A percentile compares a stretch with the other conserved stretches of the same genome.
These are phyloP conservation scores for Ganoderma multipileum DNA, from an alignment of 1,284 basidiomycete species.

Conservation along the genomic window DNA sequence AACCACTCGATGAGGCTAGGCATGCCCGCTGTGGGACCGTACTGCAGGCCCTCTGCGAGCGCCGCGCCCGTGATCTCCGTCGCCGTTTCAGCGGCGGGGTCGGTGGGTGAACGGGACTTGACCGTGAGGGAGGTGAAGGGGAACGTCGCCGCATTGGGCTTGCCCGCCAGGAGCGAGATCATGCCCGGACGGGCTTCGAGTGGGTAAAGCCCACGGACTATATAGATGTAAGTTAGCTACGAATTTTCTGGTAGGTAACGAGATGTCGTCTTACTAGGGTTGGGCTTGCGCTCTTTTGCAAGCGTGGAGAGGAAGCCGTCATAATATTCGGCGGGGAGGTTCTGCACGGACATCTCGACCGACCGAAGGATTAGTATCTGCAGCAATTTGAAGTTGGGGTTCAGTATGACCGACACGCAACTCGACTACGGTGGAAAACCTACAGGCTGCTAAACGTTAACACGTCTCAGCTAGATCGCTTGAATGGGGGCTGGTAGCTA, in stretches of 20 bases:
- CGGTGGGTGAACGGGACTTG: slow-evolving; percentile 52
- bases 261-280: slow-evolving; percentile 61
- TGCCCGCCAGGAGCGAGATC: slow-evolving; percentile 87
- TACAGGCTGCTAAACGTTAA: neutral
- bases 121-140: slow-evolving; percentile 84
- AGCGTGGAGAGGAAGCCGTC: slow-evolving; percentile 58
- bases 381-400: neutral
- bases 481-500: neutral
- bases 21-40: slow-evolving; percentile 80
- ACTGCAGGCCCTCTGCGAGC: slow-evolving; percentile 76
- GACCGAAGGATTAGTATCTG: neutral
- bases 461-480: neutral
- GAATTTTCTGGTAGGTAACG: too few species aligned
- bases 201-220: slow-evolving; percentile 65
- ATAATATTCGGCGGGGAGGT: slow-evolving; percentile 60
- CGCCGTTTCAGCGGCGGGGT: slow-evolving; percentile 50
- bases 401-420: neutral
- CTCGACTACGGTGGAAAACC: neutral
- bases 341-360: slow-evolving; percentile 36
- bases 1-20: slow-evolving; percentile 71
- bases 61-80: slow-evolving; percentile 62
- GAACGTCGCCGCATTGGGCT: slow-evolving; percentile 91
- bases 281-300: slow-evolving; percentile 65
- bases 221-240: too few species aligned
- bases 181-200: slow-evolving; percentile 82